Percentiles rank a stretch among this genome's conserved stretches.
Conservation (phyloP, 2,329 filamentous ascomycete species). For the Aureobasidium pullulans region DNA sequence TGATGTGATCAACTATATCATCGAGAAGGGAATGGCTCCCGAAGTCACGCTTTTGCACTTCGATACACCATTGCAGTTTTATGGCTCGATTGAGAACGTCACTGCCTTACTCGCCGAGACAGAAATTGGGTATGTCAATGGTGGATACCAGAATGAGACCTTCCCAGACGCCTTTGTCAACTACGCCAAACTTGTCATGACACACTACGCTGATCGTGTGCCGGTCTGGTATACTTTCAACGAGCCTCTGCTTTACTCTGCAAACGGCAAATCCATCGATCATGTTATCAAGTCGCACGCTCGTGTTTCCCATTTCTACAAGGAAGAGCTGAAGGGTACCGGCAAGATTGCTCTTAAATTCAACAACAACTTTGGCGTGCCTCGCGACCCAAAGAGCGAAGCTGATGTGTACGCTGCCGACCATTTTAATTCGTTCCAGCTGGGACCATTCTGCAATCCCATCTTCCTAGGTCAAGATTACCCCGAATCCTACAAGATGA, state of each 20-base stretch:
- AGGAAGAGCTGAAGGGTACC: conserved; percentile 44
- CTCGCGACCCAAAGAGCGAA: conserved; percentile 30
- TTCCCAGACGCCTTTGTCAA: conserved; percentile 28
- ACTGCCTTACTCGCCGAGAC: neutral
- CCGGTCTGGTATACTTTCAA: conserved; percentile 31
- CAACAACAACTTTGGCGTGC: conserved; percentile 34
- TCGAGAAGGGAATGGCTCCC: conserved; percentile 38
- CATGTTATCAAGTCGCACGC: conserved; percentile 19
- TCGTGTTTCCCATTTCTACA: conserved; percentile 39
- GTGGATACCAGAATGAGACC: conserved; percentile 24
- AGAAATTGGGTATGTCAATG: conserved; percentile 17
- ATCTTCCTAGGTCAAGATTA: conserved; percentile 47
- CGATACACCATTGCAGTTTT: conserved; percentile 25
- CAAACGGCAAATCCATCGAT: neutral
- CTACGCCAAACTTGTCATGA: conserved; percentile 31
- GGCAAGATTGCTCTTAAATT: conserved; percentile 47
- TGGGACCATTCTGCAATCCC: conserved; percentile 47
- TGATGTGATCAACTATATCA: conserved; percentile 37
- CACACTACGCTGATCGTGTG: conserved; percentile 30
- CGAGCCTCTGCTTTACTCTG: conserved; percentile 15
- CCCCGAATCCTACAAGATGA: conserved; percentile 40
- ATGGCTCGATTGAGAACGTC: conserved; percentile 17
- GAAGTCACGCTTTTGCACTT: conserved; percentile 40
- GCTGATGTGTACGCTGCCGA: conserved; percentile 39
- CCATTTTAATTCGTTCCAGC: conserved; percentile 36